These are phyloP conservation scores for Boletus reticulatus DNA, from an alignment of 768 basidiomycete species.

Conservation along the genomic window DNA sequence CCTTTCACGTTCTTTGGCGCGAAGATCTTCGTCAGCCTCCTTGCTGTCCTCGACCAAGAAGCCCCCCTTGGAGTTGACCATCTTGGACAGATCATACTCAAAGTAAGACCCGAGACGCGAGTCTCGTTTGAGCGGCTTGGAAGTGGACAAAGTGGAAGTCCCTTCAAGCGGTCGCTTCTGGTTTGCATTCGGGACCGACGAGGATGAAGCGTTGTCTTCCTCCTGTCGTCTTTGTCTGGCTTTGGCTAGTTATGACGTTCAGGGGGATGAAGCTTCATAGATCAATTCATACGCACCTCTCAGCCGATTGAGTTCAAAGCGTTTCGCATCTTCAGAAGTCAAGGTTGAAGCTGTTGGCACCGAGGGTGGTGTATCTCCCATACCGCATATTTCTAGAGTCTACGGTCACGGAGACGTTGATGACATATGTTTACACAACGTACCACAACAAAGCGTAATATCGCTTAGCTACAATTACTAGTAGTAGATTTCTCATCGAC, in stretches of 20 bases:
- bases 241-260: conserved; percentile 52
- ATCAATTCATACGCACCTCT: conserved; percentile 47
- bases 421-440: conserved; percentile 16
- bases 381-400: neutral
- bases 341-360: conserved; percentile 27
- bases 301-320: conserved; percentile 76
- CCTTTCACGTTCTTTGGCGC: conserved; percentile 76
- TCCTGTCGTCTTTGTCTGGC: conserved; percentile 69
- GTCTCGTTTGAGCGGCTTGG: conserved; percentile 62
- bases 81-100: conserved; percentile 95
- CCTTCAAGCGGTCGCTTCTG: conserved; percentile 71
- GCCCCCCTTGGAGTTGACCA: conserved; percentile 96
- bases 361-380: conserved; percentile 6
- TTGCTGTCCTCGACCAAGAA: conserved; percentile 90
- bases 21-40: conserved; percentile 72
- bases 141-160: conserved; percentile 58
- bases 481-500: conserved; percentile 21
- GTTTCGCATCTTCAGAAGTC: conserved; percentile 67
- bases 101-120: conserved; percentile 87
- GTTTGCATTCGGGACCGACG: conserved; percentile 53
- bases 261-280: neutral
- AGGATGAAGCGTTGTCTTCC: conserved; percentile 47
- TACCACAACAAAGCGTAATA: neutral
- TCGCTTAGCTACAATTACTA: conserved; percentile 5
- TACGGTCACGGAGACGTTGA: conserved; percentile 6